Evolutionary conservation across 345 rosid species (phyloP).

Genomic region (Salix udensis): DNA sequence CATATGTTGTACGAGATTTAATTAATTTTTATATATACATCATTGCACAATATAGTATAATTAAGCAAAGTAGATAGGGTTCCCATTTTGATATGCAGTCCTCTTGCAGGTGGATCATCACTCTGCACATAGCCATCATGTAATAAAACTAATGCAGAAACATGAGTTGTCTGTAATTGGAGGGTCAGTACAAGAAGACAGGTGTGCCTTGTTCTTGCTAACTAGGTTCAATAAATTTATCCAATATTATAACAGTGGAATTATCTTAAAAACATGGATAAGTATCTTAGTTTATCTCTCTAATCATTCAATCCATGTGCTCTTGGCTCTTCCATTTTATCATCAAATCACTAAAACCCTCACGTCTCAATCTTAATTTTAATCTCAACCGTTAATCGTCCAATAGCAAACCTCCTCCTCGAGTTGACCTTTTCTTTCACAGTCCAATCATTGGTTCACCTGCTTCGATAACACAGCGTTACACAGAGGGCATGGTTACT

Average conservation of each 20-base stretch:
- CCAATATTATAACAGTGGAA: background rate
- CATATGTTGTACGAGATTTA: too few relatives aligned
- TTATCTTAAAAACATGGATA: background rate
- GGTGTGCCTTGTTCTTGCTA: background rate
- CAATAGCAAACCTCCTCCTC: background rate
- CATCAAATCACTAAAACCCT: background rate
- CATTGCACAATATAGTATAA: too few relatives aligned
- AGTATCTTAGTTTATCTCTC: conserved; percentile 13
- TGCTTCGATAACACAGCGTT: background rate
- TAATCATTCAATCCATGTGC: conserved; percentile 21
- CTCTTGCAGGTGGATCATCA: background rate
- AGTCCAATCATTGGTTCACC: background rate
- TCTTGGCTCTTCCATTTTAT: background rate
- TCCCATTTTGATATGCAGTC: too few relatives aligned
- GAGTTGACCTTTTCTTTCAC: background rate
- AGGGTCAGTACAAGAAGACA: background rate
- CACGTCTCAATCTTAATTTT: background rate
- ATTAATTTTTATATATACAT: too few relatives aligned
- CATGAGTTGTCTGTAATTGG: background rate
- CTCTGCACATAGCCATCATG: background rate
- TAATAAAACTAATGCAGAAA: background rate
- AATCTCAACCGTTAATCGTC: background rate
- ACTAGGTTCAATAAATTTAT: background rate
- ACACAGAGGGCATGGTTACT: background rate
- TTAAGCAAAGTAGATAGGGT: too few relatives aligned